Conservation (phyloP, 768 basidiomycete genomes). For the Multifurca ochricompacta region DNA sequence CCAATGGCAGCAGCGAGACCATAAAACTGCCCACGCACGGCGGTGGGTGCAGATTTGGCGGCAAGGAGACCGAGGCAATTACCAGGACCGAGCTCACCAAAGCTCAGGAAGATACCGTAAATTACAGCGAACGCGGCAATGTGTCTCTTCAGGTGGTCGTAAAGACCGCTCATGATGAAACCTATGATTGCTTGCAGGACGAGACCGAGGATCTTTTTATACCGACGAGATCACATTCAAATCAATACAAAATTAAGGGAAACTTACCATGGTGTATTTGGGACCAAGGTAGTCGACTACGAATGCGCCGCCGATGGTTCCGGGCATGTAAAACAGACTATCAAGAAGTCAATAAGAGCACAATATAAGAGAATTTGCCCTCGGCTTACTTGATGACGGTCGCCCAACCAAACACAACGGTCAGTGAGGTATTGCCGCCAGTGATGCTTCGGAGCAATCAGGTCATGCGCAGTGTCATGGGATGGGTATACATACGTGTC, state of each 20-base stretch:
- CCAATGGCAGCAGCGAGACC: slow-evolving; percentile 81
- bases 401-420: slow-evolving; percentile 73
- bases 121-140: slow-evolving; percentile 77
- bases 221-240: not conserved
- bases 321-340: slow-evolving; percentile 63
- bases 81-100: slow-evolving; percentile 86
- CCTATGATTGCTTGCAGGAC: slow-evolving; percentile 64
- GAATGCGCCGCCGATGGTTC: slow-evolving; percentile 68
- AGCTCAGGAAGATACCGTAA: slow-evolving; percentile 85
- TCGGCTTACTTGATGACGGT: slow-evolving; percentile 68
- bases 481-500: slow-evolving; percentile 37
- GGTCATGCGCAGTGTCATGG: not conserved
- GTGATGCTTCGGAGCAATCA: slow-evolving; percentile 41
- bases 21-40: slow-evolving; percentile 79
- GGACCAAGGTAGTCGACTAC: slow-evolving; percentile 69
- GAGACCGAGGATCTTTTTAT: slow-evolving; percentile 66
- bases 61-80: slow-evolving; percentile 83
- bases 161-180: slow-evolving; percentile 86
- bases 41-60: slow-evolving; percentile 79
- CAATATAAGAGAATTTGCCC: slow-evolving; percentile 27
- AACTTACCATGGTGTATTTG: slow-evolving; percentile 60
- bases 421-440: slow-evolving; percentile 41
- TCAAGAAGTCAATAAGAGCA: slow-evolving; percentile 13
- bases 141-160: slow-evolving; percentile 49
- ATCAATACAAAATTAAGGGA: not conserved